Evolutionary conservation across 208 protist species (phyloP), one percentile per base, ranked within the genome.

Genomic region (Trypanosoma platydactyli): DNA sequence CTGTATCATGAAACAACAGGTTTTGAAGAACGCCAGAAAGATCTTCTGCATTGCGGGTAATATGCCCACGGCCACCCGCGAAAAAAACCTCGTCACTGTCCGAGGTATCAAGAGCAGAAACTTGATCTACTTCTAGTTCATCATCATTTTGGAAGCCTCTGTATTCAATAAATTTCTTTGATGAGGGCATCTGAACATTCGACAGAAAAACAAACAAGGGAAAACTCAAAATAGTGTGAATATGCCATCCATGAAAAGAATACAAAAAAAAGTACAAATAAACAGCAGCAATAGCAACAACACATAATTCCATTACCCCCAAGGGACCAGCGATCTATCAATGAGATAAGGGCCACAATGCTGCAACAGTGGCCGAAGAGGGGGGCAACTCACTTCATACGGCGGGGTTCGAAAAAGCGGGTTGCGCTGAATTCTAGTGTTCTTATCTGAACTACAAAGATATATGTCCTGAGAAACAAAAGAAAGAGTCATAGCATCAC

Each of bases 51-150:
- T 49, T 78, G 55, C 76, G 51, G 29, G 56, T 73, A 33, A n/a
- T 22, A 35, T 56, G 20, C 44, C 50, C 48, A 42, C 25, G 85
- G 0, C 64, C 64, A 13, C 80, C 65, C 33, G 5, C 33, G 22
- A 80, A 77, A n/a, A 81, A 79, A 42, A 59, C 45, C 45, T 88
- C 55, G 44, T 79, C 79, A 54, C 88, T 79, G 18, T 78, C 45
- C 0, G 61, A 68, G 13, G 76, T 62, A 3, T 63, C 59, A 20
- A 60, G 68, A 22, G 75, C 77, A 4, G 55, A 73, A 40, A 71
- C 42, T 41, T 85, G 73, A 41, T 84, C 79, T 4, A 66, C 51
- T 25, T 80, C 49, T 7, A 89, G 53, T n/a, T 82, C 76, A 61
- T 87, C 72, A 5, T 79, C 70, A 16, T 83, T 53, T 42, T 60